phyloP scores from a whole-genome alignment of 2,329 filamentous ascomycete genomes.

The Aspergillus persii region DNA sequence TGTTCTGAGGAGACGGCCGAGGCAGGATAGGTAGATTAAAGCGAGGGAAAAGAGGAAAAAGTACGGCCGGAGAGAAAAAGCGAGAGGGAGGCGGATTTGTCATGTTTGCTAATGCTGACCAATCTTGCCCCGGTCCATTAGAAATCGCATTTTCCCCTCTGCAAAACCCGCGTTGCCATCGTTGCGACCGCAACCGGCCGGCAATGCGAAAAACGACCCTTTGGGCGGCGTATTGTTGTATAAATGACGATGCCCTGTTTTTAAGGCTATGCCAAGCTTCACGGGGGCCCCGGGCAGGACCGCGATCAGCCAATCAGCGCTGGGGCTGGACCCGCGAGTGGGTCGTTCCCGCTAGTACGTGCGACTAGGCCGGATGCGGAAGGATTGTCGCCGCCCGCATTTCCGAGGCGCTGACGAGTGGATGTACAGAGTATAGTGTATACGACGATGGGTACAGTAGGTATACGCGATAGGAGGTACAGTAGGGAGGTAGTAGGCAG shows the following conservation, averaged over 20 bases:
- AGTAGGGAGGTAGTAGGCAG: too few species aligned
- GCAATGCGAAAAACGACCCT: neutral
- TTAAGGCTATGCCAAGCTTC: neutral
- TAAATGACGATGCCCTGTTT: neutral
- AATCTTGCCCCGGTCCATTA: neutral
- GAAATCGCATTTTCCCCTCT: neutral
- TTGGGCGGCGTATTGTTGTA: neutral
- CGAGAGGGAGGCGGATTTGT: neutral
- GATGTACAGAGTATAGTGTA: too few species aligned
- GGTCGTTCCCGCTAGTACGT: too few species aligned
- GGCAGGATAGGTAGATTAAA: neutral
- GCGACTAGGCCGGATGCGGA: too few species aligned
- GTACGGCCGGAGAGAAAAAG: neutral
- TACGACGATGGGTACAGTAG: too few species aligned
- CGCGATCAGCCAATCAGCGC: neutral
- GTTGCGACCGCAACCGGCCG: too few species aligned
- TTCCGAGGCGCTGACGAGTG: too few species aligned
- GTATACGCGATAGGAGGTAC: too few species aligned
- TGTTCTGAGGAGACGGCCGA: neutral
- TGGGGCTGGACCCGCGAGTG: too few species aligned
- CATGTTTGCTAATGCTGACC: neutral
- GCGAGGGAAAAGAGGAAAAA: neutral
- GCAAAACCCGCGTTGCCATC: too few species aligned
- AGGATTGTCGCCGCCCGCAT: too few species aligned
- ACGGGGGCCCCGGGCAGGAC: neutral